Base-by-base conservation (phyloP, 1,284 basidiomycete species). In the Sanghuangporus baumii region DNA sequence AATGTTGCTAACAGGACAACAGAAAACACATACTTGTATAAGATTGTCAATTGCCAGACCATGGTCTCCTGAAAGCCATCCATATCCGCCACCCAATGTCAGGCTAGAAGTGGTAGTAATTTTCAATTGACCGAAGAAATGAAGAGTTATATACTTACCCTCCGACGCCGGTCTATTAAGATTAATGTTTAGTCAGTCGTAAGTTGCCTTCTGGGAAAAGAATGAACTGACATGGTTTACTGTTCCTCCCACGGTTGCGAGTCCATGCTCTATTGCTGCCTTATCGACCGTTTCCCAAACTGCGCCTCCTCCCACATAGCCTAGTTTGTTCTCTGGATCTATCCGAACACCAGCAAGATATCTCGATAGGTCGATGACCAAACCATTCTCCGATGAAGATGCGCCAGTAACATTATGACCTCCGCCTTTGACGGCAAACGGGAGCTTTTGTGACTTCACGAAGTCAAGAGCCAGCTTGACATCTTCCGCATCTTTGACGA, bases 31-130 rank as follows among this genome's bases (percentile, higher is more conserved):
- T 55, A 80, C 81, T 68, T 80, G 72, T 11, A 79, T 72, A 34
- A 87, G 74, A 65, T 84, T 83, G 68, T 87, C 86, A 60, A 86
- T 73, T 0, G 74, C 74, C 23, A 86, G 74, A 0, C 85, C 86
- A 69, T 84, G 75, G 26, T 75, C 68, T 4, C 78, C 74, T 20
- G 75, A 78, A 6, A 85, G 74, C 74, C 73, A 85, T 5, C 86
- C 86, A 67, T 77, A 84, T 2, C 86, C 86, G 6, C 85, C 85
- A 23, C 84, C 85, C 16, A 87, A 73, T 20, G 75, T 74, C 12
- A 85, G 75, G 4, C 82, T 82, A 61, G 58, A n/a, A 40, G 58
- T 43, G 48, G 48, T 61, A 37, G 18, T 41, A 48, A 59, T 48
- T 36, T 51, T 43, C 34, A 36, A n/a, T 51, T 37, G n/a, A 54